Evolutionary conservation across 345 rosid species (phyloP), one percentile per base, ranked within the genome.

Genomic region (Syzygium aromaticum): DNA sequence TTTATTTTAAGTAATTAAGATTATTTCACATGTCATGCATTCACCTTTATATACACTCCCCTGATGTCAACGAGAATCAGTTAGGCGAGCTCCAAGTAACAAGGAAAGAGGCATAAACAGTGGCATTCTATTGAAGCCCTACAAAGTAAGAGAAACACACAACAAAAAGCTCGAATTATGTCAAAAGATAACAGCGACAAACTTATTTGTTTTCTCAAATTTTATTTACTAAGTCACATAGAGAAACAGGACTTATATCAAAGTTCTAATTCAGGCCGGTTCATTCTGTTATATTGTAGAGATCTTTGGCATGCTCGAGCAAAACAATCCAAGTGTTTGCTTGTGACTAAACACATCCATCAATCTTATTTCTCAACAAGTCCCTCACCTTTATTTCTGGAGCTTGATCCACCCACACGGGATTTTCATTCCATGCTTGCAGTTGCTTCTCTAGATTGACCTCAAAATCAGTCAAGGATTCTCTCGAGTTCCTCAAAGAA

Each of bases 381-480:
- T 78, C 56, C 51, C 54, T 25, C 27, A 96, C 98, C 96, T 95
- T 93, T 90, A 95, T 87, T 87, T 90, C 89, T 53, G 98, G 94
- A 86, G 90, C 88, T 83, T 89, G 92, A 89, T 94, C 96, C 9
- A 84, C 84, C 98, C 98, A 97, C 2, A 92, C 90, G 46, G 98
- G 93, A 89, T 95, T 95, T 87, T 90, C 97, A 91, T 94, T 95
- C 99, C 99, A 97, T 86, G 84, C 85, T 89, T 89, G 93, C 88
- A 97, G 59, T 85, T 97, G 98, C 84, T 91, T 93, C 89, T 96
- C 96, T 46, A 93, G 87, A 91, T 93, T 92, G 49, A 92, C 83
- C 86, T 90, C 91, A 28, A 92, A 83, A 11, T 90, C 91, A 56
- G 85, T 86, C 63, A 94, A 83, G 38, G 90, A 85, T 85, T 84